Conservation (phyloP, 768 basidiomycete species). For the Imleria badia region DNA sequence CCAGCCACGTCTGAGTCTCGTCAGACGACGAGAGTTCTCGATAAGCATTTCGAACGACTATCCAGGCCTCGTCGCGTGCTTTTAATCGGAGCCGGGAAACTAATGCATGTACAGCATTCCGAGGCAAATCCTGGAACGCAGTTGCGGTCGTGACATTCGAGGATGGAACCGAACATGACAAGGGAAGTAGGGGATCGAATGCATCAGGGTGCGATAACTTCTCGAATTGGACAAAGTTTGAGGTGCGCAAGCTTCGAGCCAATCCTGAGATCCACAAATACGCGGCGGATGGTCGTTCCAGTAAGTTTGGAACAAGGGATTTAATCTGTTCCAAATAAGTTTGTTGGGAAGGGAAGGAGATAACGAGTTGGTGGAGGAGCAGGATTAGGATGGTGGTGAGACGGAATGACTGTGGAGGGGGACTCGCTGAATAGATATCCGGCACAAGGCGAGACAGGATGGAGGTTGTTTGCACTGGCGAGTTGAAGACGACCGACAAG, state of each 20-base stretch:
- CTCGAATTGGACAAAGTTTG: slow-evolving; percentile 56
- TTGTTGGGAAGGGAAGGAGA: slow-evolving; percentile 64
- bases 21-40: slow-evolving; percentile 49
- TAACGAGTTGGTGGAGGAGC: slow-evolving; percentile 56
- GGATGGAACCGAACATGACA: neutral
- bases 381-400: slow-evolving; percentile 44
- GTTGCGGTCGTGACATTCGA: neutral
- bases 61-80: slow-evolving; percentile 57
- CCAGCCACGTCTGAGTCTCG: slow-evolving; percentile 48
- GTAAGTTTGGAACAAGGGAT: slow-evolving; percentile 29
- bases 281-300: slow-evolving; percentile 37
- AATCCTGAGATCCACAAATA: slow-evolving; percentile 54
- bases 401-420: slow-evolving; percentile 20
- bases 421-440: slow-evolving; percentile 38
- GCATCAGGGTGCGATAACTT: slow-evolving; percentile 37
- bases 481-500: slow-evolving; percentile 61
- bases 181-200: slow-evolving; percentile 25
- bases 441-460: slow-evolving; percentile 62
- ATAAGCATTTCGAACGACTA: slow-evolving; percentile 58
- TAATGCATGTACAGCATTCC: slow-evolving; percentile 44
- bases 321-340: slow-evolving; percentile 38
- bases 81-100: slow-evolving; percentile 50
- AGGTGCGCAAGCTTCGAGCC: slow-evolving; percentile 49
- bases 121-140: slow-evolving; percentile 27
- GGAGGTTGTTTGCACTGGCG: slow-evolving; percentile 58